phyloP scores from a whole-genome alignment of 2,329 filamentous ascomycete species.

The Sarocladium brachiariae region DNA sequence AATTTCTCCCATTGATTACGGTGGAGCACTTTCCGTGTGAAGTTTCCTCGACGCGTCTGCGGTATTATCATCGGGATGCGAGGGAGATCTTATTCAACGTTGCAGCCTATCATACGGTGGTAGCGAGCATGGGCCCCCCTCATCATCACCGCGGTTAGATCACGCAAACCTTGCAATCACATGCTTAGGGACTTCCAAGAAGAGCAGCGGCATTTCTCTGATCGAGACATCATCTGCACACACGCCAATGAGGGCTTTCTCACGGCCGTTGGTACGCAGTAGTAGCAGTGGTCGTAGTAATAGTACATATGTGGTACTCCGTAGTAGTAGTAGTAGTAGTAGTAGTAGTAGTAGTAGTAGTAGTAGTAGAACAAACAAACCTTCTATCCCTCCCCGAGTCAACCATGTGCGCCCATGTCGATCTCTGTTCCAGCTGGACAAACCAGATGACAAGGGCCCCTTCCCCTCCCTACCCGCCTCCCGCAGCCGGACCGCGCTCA shows the following conservation, averaged over 20 bases:
- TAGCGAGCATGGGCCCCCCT: neutral
- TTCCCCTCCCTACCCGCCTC: neutral
- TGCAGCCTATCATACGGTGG: neutral
- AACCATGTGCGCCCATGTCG: neutral
- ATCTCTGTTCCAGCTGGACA: neutral
- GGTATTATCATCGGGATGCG: neutral
- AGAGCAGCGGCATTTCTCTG: too few relatives aligned
- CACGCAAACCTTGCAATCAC: neutral
- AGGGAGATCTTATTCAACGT: neutral
- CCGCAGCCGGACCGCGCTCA: neutral
- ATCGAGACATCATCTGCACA: too few relatives aligned
- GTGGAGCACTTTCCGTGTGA: neutral
- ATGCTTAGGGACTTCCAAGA: too few relatives aligned
- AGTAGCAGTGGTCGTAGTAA: too few relatives aligned
- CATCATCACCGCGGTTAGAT: neutral
- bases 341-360: too few relatives aligned
- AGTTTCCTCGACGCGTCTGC: neutral
- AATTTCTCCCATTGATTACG: neutral
- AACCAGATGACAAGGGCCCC: neutral
- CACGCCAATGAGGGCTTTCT: too few relatives aligned
- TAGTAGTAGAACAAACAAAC: too few relatives aligned
- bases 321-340: too few relatives aligned
- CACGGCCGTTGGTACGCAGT: too few relatives aligned
- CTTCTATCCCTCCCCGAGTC: too few relatives aligned
- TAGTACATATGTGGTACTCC: too few relatives aligned